A percentile compares a stretch with the other conserved stretches of the same genome.
Evolutionary conservation across 768 basidiomycete genomes (phyloP).

Genomic region (Russula virescens): DNA sequence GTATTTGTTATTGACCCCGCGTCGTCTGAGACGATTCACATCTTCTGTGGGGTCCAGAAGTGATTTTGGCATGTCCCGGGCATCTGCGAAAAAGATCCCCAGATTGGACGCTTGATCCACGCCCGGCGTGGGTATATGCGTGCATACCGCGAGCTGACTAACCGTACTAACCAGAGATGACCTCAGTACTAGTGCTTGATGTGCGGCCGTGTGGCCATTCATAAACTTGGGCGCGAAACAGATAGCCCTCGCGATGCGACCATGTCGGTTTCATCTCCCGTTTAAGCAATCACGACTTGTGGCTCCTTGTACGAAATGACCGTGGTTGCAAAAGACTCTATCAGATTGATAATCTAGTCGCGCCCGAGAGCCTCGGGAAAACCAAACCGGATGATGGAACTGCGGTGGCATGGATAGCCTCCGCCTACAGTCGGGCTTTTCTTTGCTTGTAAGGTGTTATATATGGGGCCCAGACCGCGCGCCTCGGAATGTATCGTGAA

Average conservation of each 20-base stretch:
- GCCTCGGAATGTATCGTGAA: background rate
- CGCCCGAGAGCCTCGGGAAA: slow-evolving; percentile 18
- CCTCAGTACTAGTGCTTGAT: background rate
- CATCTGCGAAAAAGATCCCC: background rate
- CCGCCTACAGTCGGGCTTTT: background rate
- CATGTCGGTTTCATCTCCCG: slow-evolving; percentile 8
- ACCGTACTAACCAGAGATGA: slow-evolving; percentile 1
- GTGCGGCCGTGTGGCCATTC: slow-evolving; percentile 1
- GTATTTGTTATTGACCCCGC: slow-evolving; percentile 5
- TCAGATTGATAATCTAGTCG: slow-evolving; percentile 13
- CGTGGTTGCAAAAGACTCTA: background rate
- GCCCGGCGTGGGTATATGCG: background rate
- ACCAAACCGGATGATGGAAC: background rate
- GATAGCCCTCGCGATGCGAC: background rate
- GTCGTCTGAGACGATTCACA: background rate
- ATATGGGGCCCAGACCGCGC: slow-evolving; percentile 3
- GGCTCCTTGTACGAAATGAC: background rate
- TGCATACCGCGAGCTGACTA: background rate
- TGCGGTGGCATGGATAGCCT: background rate
- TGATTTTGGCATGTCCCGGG: background rate
- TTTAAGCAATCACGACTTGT: background rate
- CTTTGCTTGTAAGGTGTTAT: background rate
- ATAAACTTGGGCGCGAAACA: slow-evolving; percentile 1
- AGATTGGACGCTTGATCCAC: background rate
- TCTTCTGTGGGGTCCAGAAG: background rate